phyloP scores from a whole-genome alignment of 192 early-diverging fungal species.

The Anaeromyces robustus region DNA sequence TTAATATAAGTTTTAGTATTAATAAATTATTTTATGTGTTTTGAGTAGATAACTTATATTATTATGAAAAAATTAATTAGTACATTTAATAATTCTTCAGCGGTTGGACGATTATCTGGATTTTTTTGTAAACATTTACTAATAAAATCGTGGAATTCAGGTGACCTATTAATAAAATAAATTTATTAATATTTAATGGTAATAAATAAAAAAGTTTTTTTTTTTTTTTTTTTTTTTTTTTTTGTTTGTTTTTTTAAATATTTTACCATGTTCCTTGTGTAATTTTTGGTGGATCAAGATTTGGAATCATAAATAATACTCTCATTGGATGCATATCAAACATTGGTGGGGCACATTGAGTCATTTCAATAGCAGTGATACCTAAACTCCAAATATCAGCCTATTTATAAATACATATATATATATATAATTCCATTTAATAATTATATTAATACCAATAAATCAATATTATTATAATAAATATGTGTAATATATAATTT shows the following conservation, averaged over 20 bases:
- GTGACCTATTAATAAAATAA: slow-evolving; percentile 13
- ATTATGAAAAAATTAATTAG: background rate
- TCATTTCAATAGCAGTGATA: slow-evolving; percentile 15
- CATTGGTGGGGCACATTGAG: slow-evolving; percentile 15
- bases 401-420: too few relatives aligned
- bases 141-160: slow-evolving; percentile 28
- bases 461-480: too few relatives aligned
- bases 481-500: too few relatives aligned
- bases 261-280: background rate
- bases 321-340: slow-evolving; percentile 20
- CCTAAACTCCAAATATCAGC: slow-evolving; percentile 15
- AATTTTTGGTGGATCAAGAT: slow-evolving; percentile 26
- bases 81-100: slow-evolving; percentile 23
- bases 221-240: slow-evolving; percentile 14
- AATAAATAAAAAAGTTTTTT: slow-evolving; percentile 6
- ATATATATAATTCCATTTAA: too few relatives aligned
- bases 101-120: slow-evolving; percentile 25
- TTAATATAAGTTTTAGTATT: too few relatives aligned
- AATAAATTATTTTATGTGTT: too few relatives aligned
- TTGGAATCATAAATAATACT: slow-evolving; percentile 23
- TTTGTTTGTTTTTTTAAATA: background rate
- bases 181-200: background rate
- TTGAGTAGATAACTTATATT: too few relatives aligned
- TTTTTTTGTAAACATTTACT: slow-evolving; percentile 30
- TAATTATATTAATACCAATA: too few relatives aligned